These are phyloP conservation scores for Geotrichum carabidarum DNA, from an alignment of 1,139 yeast species.

Conservation along the genomic window DNA sequence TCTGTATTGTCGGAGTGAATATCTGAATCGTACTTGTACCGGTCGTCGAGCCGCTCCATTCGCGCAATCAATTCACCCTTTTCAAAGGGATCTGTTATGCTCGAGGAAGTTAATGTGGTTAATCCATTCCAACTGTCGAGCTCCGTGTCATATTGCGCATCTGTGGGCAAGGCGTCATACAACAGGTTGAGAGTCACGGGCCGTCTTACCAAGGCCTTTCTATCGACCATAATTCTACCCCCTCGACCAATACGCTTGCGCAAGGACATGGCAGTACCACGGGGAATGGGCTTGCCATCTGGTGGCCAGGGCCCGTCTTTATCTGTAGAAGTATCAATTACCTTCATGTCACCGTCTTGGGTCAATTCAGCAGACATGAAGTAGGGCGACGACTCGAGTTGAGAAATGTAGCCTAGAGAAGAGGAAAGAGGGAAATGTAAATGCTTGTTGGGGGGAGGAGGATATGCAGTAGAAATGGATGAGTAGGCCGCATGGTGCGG, in stretches of 20 bases:
- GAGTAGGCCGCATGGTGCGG: constrained; percentile 71
- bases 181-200: constrained; percentile 6
- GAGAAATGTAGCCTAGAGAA: constrained; percentile 31
- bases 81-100: constrained; percentile 25
- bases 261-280: constrained; percentile 44
- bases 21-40: constrained; percentile 75
- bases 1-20: constrained; percentile 45
- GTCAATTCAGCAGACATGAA: constrained; percentile 25
- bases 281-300: constrained; percentile 30
- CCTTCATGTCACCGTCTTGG: constrained; percentile 26
- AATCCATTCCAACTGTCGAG: constrained; percentile 15
- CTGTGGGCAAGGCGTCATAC: constrained; percentile 1
- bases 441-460: constrained; percentile 41
- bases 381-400: constrained; percentile 31
- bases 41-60: constrained; percentile 54
- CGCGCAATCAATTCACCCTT: constrained; percentile 23
- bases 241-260: constrained; percentile 74
- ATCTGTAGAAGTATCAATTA: constrained; percentile 26
- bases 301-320: constrained; percentile 27
- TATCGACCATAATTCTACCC: constrained; percentile 67
- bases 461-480: constrained; percentile 69
- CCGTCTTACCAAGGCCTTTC: constrained; percentile 47
- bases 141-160: constrained; percentile 31
- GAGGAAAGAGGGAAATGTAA: constrained; percentile 32
- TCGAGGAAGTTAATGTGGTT: constrained; percentile 10